Conservation (phyloP, 305 asterid genomes). For the Striga hermonthica region DNA sequence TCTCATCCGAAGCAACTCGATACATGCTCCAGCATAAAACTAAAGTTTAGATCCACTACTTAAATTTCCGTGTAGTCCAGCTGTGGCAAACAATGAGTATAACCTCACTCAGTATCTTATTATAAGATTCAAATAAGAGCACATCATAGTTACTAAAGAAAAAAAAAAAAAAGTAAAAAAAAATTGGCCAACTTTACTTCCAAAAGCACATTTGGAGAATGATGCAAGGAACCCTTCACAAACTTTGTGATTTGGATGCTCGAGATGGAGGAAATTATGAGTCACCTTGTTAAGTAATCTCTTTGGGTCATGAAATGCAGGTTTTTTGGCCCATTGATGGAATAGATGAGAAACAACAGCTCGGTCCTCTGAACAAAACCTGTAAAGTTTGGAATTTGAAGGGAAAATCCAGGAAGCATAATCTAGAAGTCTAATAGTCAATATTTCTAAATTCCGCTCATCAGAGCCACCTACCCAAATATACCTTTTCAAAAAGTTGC, state of each 20-base stretch:
- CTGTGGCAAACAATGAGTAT: neutral
- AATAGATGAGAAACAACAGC: slow-evolving; percentile 80
- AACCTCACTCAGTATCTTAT: neutral
- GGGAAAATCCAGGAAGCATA: neutral
- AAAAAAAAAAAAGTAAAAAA: too few relatives aligned
- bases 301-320: slow-evolving; percentile 93
- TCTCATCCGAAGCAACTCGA: slow-evolving; percentile 18
- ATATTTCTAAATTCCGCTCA: slow-evolving; percentile 22
- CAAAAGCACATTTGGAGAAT: slow-evolving; percentile 22
- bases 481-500: slow-evolving; percentile 78
- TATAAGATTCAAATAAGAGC: too few relatives aligned
- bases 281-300: slow-evolving; percentile 85
- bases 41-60: slow-evolving; percentile 4
- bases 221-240: slow-evolving; percentile 18
- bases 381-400: slow-evolving; percentile 30
- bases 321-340: slow-evolving; percentile 93
- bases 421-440: neutral
- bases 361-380: slow-evolving; percentile 72
- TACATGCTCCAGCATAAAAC: slow-evolving; percentile 20
- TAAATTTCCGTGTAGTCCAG: neutral
- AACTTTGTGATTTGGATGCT: slow-evolving; percentile 7
- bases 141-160: too few relatives aligned
- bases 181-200: neutral
- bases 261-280: slow-evolving; percentile 7
- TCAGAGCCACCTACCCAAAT: slow-evolving; percentile 23